phyloP scores from a whole-genome alignment of 176 grass and related monocot species.

The Oryza meyeriana region DNA sequence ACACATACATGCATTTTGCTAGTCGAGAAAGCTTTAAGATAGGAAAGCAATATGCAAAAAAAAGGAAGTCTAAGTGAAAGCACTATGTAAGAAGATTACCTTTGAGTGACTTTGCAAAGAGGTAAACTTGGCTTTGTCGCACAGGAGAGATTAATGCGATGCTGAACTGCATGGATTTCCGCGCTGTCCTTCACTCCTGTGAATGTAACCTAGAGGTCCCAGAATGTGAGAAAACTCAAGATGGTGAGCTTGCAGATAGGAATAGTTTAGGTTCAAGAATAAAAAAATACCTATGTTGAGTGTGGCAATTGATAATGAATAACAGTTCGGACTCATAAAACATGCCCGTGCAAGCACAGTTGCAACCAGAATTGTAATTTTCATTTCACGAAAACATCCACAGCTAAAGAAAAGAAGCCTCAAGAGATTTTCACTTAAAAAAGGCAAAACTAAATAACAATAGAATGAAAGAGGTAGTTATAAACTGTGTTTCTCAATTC shows the following conservation, averaged over 20 bases:
- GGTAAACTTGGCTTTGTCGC: constrained; percentile 87
- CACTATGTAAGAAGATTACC: constrained; percentile 39
- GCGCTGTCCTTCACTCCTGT: constrained; percentile 94
- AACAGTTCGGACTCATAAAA: constrained; percentile 88
- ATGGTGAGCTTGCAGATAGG: constrained; percentile 12
- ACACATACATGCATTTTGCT: too few relatives aligned
- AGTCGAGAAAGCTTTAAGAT: too few relatives aligned
- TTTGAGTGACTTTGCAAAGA: constrained; percentile 85
- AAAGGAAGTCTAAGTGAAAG: neutral
- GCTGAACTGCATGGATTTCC: constrained; percentile 76
- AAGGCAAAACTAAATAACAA: constrained; percentile 8
- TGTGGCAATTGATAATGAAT: constrained; percentile 95
- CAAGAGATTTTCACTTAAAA: constrained; percentile 1
- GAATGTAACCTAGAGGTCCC: constrained; percentile 78
- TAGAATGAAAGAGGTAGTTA: neutral
- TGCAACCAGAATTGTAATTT: constrained; percentile 60
- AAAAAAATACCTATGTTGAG: constrained; percentile 55
- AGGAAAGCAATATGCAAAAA: neutral
- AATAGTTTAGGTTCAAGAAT: constrained; percentile 6
- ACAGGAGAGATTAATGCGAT: constrained; percentile 76
- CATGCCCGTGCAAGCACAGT: constrained; percentile 88
- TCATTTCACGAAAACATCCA: constrained; percentile 89
- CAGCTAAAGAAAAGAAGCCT: constrained; percentile 41
- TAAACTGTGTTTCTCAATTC: neutral
- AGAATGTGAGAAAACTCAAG: constrained; percentile 8